These are phyloP conservation scores for Ogataea chonburiensis DNA, from an alignment of 805 yeast genomes.

Conservation along the genomic window DNA sequence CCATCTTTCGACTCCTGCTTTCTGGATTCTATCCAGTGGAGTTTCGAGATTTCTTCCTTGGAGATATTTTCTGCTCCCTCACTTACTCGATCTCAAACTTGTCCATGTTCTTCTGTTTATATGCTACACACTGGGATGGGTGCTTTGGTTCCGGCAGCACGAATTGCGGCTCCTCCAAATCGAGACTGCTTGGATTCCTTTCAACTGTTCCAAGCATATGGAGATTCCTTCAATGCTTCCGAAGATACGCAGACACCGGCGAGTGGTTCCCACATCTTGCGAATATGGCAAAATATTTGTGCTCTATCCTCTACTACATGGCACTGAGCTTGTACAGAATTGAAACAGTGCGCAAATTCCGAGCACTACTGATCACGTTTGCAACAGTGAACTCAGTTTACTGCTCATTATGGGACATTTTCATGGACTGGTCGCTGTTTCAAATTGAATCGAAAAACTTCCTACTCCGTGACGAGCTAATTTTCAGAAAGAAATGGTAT, in stretches of 20 bases:
- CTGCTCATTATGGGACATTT: slow-evolving; percentile 80
- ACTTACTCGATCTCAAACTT: slow-evolving; percentile 86
- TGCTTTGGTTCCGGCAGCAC: slow-evolving; percentile 40
- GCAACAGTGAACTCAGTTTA: slow-evolving; percentile 71
- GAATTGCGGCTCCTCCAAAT: slow-evolving; percentile 73
- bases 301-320: slow-evolving; percentile 67
- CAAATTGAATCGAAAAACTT: slow-evolving; percentile 59
- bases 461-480: slow-evolving; percentile 69
- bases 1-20: slow-evolving; percentile 67
- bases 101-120: slow-evolving; percentile 82
- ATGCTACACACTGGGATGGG: slow-evolving; percentile 68
- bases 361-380: slow-evolving; percentile 66
- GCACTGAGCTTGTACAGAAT: slow-evolving; percentile 79
- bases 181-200: slow-evolving; percentile 78
- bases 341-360: slow-evolving; percentile 39
- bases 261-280: slow-evolving; percentile 97
- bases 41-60: slow-evolving; percentile 89
- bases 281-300: slow-evolving; percentile 74
- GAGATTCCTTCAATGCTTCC: slow-evolving; percentile 85
- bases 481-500: slow-evolving; percentile 53
- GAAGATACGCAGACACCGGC: slow-evolving; percentile 91
- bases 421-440: slow-evolving; percentile 94
- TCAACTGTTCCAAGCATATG: slow-evolving; percentile 83
- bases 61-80: slow-evolving; percentile 86
- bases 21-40: slow-evolving; percentile 95